Conservation (phyloP, 495 filamentous ascomycete genomes). For the Neurospora tetraspora region DNA sequence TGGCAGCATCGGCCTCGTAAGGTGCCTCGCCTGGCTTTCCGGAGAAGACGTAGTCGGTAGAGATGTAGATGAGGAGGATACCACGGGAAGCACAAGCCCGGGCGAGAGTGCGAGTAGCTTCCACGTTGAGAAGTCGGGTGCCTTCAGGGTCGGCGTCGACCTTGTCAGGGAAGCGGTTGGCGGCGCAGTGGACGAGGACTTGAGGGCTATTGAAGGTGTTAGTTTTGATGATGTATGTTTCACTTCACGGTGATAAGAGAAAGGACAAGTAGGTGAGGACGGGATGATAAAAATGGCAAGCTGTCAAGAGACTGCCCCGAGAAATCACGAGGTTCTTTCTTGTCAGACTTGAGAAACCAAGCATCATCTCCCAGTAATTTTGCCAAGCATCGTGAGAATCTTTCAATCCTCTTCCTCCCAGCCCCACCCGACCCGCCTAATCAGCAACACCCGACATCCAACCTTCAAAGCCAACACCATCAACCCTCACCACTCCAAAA, state of each 20-base stretch:
- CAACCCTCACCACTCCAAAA: neutral
- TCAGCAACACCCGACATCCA: neutral
- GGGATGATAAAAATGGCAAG: neutral
- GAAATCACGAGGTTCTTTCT: neutral
- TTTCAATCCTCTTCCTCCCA: neutral
- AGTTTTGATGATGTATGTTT: constrained; percentile 25
- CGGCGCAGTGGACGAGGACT: constrained; percentile 42
- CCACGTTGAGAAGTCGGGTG: constrained; percentile 65
- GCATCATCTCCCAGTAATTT: neutral
- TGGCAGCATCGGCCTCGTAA: constrained; percentile 55
- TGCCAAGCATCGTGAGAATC: neutral
- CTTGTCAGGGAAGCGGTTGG: constrained; percentile 83
- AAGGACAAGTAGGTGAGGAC: neutral
- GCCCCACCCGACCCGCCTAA: neutral
- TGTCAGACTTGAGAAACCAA: neutral
- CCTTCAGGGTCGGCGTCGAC: constrained; percentile 70
- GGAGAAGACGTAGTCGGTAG: constrained; percentile 90
- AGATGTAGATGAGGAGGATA: constrained; percentile 83
- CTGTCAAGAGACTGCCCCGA: neutral
- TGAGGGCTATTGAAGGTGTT: neutral
- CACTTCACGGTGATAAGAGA: neutral
- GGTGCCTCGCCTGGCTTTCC: constrained; percentile 77
- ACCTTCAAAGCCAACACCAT: neutral
- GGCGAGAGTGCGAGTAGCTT: constrained; percentile 58
- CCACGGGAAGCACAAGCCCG: constrained; percentile 47